Evolutionary conservation across 352 stramenopile species (phyloP), one percentile per base, ranked within the genome.

Genomic region (Phytophthora megakarya): DNA sequence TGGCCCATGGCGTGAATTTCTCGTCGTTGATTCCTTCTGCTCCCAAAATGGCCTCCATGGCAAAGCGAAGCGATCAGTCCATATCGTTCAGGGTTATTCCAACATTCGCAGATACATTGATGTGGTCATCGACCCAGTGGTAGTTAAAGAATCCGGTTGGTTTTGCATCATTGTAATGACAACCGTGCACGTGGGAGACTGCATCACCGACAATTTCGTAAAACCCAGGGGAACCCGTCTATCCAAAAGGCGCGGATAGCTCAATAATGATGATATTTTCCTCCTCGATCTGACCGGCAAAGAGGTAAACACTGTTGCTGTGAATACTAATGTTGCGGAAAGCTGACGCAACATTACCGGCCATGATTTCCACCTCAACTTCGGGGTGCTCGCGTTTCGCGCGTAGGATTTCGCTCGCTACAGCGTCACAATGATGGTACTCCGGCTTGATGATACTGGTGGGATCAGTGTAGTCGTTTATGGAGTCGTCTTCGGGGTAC

Each of bases 241-340:
- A n/a, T n/a, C 26, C 26, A 32, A 32, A 32, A 32, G 5, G 26
- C 5, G 26, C 26, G 26, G 26, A 32, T 32, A 32, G 26, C 26
- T 32, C 9, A 32, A 32, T 32, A 5, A 32, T 9, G 9, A n/a
- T n/a, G n/a, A n/a, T n/a, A n/a, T n/a, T n/a, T n/a, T 68, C 43
- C 44, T 67, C 57, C 3, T 48, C n/a, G 25, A 72, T 65, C 1
- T 32, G 25, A 0, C 46, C 65, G 11, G 49, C 52, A 10, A 65
- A 59, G 11, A 61, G 33, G 19, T 62, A 46, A 0, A 69, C 65
- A 16, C 21, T 57, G 1, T 46, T 40, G 56, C 63, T 72, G 49
- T 61, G 49, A 3, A 63, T 58, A 18, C 19, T 39, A 16, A 67
- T 48, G 22, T 61, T 51, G 16, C 59, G 39, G 5, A 67, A 67